These are phyloP conservation scores for Clathrospora elynae DNA, from an alignment of 2,329 filamentous ascomycete genomes.

Conservation along the genomic window DNA sequence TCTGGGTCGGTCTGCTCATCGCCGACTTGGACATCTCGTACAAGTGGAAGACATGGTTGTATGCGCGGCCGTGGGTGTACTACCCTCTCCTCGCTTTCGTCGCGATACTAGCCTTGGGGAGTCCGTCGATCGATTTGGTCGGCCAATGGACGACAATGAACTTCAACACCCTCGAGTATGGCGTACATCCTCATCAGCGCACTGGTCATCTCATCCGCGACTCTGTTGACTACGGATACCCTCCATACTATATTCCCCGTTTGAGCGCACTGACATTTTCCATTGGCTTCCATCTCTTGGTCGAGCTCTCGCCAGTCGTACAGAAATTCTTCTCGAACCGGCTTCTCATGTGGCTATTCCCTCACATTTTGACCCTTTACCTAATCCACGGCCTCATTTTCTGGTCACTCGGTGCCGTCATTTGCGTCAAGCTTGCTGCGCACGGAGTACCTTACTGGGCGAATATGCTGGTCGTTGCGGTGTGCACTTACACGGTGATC, in stretches of 20 bases:
- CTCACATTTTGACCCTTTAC: constrained; percentile 54
- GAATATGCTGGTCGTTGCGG: constrained; percentile 30
- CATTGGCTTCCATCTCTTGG: constrained; percentile 35
- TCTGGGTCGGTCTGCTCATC: constrained; percentile 50
- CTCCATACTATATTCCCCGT: constrained; percentile 49
- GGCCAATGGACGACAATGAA: constrained; percentile 38
- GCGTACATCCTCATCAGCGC: constrained; percentile 47
- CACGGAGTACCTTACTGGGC: constrained; percentile 36
- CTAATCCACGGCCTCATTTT: constrained; percentile 53
- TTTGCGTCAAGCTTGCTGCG: constrained; percentile 33
- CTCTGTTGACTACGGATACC: constrained; percentile 40
- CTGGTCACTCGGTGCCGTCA: constrained; percentile 43
- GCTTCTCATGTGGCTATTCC: constrained; percentile 48
- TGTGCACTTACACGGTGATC: constrained; percentile 34
- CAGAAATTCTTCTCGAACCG: constrained; percentile 49
- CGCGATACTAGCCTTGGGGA: constrained; percentile 22
- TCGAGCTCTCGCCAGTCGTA: constrained; percentile 34
- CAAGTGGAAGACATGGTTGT: constrained; percentile 47
- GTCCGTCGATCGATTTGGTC: constrained; percentile 41
- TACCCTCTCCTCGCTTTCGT: constrained; percentile 42
- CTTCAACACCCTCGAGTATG: constrained; percentile 46
- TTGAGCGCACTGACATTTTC: constrained; percentile 49
- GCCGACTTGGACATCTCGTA: constrained; percentile 52
- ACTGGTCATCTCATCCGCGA: constrained; percentile 44
- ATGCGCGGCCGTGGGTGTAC: constrained; percentile 39